Evolutionary conservation across 208 protist species (phyloP).

Genomic region (Crithidia bombi): DNA sequence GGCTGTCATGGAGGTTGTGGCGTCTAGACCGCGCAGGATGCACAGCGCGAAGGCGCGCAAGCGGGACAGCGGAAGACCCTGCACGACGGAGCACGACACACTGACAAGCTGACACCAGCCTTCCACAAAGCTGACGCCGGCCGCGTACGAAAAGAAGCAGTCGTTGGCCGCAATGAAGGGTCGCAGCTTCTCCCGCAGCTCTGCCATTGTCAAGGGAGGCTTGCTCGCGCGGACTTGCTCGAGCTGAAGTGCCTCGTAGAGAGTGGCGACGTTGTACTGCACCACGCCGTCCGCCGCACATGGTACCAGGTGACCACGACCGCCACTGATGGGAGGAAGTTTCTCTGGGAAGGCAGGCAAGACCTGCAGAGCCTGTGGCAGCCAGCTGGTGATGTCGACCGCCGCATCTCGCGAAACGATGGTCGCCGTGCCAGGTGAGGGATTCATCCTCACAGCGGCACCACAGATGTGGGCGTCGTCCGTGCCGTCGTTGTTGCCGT

Average conservation of each 20-base stretch:
- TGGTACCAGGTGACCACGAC: constrained; percentile 55
- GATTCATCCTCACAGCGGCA: not conserved
- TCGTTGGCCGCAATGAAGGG: constrained; percentile 78
- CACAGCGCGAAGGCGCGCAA: constrained; percentile 51
- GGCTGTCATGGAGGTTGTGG: constrained; percentile 61
- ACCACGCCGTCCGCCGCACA: constrained; percentile 55
- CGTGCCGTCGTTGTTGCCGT: not conserved
- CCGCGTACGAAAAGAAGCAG: constrained; percentile 74
- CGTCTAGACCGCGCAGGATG: constrained; percentile 49
- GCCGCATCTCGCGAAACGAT: constrained; percentile 28
- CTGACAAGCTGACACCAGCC: constrained; percentile 71
- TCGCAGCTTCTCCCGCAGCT: constrained; percentile 51
- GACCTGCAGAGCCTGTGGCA: constrained; percentile 49
- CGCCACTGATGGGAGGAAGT: constrained; percentile 36
- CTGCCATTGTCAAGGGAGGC: constrained; percentile 38
- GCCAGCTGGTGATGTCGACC: constrained; percentile 68
- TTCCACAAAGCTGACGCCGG: constrained; percentile 78
- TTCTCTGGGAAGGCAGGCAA: constrained; percentile 65
- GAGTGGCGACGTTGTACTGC: constrained; percentile 70
- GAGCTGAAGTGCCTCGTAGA: constrained; percentile 62
- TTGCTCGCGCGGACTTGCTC: constrained; percentile 45
- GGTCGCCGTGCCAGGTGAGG: not conserved
- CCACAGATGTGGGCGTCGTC: too few species aligned
- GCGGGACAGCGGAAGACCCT: constrained; percentile 42
- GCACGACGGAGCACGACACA: constrained; percentile 51